These are phyloP conservation scores for Boletus fagicola DNA, from an alignment of 768 basidiomycete species.

Conservation along the genomic window DNA sequence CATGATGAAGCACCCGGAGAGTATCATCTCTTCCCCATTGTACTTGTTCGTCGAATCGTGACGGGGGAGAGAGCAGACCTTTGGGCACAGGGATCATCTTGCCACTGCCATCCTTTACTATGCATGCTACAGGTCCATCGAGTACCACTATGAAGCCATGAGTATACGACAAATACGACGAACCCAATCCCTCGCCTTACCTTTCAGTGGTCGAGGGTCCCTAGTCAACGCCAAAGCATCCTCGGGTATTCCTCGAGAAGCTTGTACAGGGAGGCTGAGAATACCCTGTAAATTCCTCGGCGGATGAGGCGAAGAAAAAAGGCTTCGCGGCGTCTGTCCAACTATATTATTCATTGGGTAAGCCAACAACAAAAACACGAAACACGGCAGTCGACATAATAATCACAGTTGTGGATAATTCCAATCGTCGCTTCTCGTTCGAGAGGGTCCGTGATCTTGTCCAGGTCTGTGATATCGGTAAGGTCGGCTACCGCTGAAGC, in stretches of 20 bases:
- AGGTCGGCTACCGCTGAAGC: neutral
- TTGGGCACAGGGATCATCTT: constrained; percentile 60
- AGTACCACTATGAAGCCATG: constrained; percentile 39
- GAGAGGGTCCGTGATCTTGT: constrained; percentile 78
- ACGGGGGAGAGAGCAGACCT: constrained; percentile 56
- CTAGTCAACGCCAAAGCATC: constrained; percentile 70
- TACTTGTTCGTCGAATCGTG: constrained; percentile 63
- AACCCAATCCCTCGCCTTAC: constrained; percentile 34
- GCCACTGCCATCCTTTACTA: constrained; percentile 48
- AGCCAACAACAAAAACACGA: neutral
- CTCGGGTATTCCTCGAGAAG: constrained; percentile 77
- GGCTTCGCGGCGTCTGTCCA: constrained; percentile 87
- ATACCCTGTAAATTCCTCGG: constrained; percentile 67
- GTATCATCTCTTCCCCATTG: constrained; percentile 63
- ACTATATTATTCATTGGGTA: constrained; percentile 46
- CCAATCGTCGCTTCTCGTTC: constrained; percentile 92
- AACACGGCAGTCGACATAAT: constrained; percentile 18
- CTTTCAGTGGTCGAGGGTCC: constrained; percentile 52
- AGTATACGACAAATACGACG: neutral
- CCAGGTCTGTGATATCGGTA: constrained; percentile 56
- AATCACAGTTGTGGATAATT: constrained; percentile 89
- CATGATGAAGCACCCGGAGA: constrained; percentile 61
- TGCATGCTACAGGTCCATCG: constrained; percentile 35
- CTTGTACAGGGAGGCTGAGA: constrained; percentile 68
- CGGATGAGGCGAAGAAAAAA: constrained; percentile 79